Evolutionary conservation across 495 filamentous ascomycete genomes (phyloP).

Genomic region (Glonium stellatum): DNA sequence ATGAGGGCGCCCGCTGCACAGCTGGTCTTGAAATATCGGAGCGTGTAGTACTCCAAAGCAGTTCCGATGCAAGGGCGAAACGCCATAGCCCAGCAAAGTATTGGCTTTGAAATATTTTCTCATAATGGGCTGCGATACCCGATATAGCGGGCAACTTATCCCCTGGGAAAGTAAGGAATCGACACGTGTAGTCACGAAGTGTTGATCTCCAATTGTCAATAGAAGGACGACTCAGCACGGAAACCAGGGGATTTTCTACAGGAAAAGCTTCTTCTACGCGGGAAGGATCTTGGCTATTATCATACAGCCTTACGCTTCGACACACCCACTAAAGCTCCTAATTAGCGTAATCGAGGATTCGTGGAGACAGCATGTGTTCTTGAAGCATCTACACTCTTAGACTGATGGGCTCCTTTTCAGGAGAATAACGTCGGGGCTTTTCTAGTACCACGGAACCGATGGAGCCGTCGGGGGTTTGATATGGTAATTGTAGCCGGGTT

Average conservation of each 20-base stretch:
- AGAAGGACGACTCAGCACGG: not conserved
- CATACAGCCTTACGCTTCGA: not conserved
- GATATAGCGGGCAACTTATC: conserved; percentile 35
- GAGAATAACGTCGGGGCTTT: not conserved
- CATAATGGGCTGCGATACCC: conserved; percentile 27
- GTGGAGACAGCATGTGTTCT: conserved; percentile 26
- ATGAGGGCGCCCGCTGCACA: conserved; percentile 11
- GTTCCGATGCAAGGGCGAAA: conserved; percentile 12
- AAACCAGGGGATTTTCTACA: not conserved
- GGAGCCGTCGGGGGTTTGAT: not conserved
- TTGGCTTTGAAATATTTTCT: conserved; percentile 6
- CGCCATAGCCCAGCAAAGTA: conserved; percentile 35
- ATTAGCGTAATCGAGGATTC: conserved; percentile 22
- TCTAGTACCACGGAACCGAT: conserved; percentile 4
- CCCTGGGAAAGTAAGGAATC: conserved; percentile 17
- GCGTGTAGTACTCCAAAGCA: conserved; percentile 11
- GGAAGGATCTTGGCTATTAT: not conserved
- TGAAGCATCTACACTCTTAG: conserved; percentile 28
- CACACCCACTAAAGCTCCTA: conserved; percentile 10
- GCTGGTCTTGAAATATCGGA: conserved; percentile 8
- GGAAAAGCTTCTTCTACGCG: not conserved
- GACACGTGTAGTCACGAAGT: conserved; percentile 11
- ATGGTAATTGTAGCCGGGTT: not conserved
- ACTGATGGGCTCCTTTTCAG: conserved; percentile 19
- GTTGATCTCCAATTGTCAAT: conserved; percentile 7